Evolutionary conservation across 306 rosid genomes (phyloP), one percentile per base, ranked within the genome.

Genomic region (Ammopiptanthus mongolicus): DNA sequence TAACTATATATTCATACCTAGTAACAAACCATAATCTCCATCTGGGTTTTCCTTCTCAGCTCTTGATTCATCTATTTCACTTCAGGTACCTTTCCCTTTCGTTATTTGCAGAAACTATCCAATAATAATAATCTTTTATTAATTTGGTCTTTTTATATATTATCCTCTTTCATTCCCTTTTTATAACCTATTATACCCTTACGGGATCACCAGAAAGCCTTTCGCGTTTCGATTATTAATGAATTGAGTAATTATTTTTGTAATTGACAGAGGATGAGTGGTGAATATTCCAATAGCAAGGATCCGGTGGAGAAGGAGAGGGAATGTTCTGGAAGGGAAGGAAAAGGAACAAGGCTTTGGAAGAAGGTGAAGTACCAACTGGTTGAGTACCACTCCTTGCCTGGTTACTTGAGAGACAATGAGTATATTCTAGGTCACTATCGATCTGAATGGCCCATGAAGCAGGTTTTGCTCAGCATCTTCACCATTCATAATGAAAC

Each of bases 401-500:
- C 99, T 19, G 95, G 75, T 48, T 95, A 82, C 76, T 82, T 95
- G 85, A 80, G 87, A 86, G 99, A 95, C 85, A 95, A 95, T 34
- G 99, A 95, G 65, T 95, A 69, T 80, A 90, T 95, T 76, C 25
- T 92, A 0, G 90, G 91, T 55, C 91, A 95, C 75, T 95, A 95
- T 80, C 91, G 99, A 15, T 77, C 93, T 15, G 97, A 90, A 58
- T 92, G 97, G 97, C 99, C 97, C 11, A 61, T 95, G 80, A 95
- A 92, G 92, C 96, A 92, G 82, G 80, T 86, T 70, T 65, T 95
- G 50, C 85, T 90, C 9, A 95, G 99, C 82, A 88, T 90, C 58
- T 92, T 95, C 82, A 79, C 90, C 70, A 87, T 95, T 57, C 99
- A 95, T 74, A 95, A 95, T 39, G 99, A 95, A 86, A 95, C 99